Base-by-base conservation (phyloP, 192 early-diverging fungal genomes). In the Mortierella alpina region DNA sequence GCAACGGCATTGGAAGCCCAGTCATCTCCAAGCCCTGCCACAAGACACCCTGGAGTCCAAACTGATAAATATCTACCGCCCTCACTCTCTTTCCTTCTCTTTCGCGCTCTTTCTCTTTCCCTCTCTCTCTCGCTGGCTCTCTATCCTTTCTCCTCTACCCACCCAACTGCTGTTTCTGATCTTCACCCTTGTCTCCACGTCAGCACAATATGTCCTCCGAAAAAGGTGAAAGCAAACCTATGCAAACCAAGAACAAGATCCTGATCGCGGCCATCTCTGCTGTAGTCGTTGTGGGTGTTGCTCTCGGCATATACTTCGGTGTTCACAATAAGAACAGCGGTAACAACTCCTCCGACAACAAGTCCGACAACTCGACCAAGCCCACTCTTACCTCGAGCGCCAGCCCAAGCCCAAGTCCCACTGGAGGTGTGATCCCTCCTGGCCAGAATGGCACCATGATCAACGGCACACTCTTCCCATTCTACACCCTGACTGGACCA, bases 171-270 rank as follows among this genome's bases (percentile, higher is more conserved):
- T 31, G 31, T 31, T 31, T 31, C 31, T 31, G 31, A 31, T 2
- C 31, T 31, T 31, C 31, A 31, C 31, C 54, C n/a, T 1, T 55
- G 23, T 55, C 9, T 55, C 8, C 23, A 9, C 54, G 23, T 55
- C 9, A 23, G 6, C 31, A 42, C 14, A 31, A 15, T 48, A 80
- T 80, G 77, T 6, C 77, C 17, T 53, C 22, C 44, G 64, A 52
- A 53, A 54, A 44, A 6, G 51, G 57, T 44, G 77, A 72, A 72
- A 80, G 72, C 55, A 80, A 72, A 66, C 70, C 77, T 3, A 80
- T 80, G 77, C 77, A 80, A 59, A 80, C 77, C 70, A 80, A 80
- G 77, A 80, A 80, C 60, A 80, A 80, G 60, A 48, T 80, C 77
- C 68, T 80, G 77, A 80, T 80, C 42, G 77, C 70, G 7, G 70